These are phyloP conservation scores for Micromonas pusilla DNA, from an alignment of 139 green algal genomes.

Conservation along the genomic window DNA sequence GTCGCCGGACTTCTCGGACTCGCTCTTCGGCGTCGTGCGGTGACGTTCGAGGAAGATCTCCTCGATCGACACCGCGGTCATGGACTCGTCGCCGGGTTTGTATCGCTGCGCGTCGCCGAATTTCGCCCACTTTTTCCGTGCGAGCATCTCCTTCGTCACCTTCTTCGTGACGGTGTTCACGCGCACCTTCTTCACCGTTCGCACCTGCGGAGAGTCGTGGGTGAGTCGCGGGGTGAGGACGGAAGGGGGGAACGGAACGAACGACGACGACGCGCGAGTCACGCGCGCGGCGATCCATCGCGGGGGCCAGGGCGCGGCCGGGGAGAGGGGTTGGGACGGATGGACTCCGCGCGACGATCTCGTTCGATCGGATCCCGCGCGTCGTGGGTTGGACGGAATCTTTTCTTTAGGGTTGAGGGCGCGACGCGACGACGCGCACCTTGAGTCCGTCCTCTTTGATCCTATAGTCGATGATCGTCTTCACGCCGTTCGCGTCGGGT, in stretches of 20 bases:
- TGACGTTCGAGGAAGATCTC: slow-evolving; percentile 90
- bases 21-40: slow-evolving; percentile 52
- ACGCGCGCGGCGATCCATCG: too few relatives aligned
- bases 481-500: slow-evolving; percentile 82
- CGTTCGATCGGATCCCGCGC: too few relatives aligned
- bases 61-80: slow-evolving; percentile 64
- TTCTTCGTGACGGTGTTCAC: slow-evolving; percentile 60
- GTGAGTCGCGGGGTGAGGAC: neutral
- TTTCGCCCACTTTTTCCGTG: slow-evolving; percentile 67
- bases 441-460: slow-evolving; percentile 85
- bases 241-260: slow-evolving; percentile 38
- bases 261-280: slow-evolving; percentile 11
- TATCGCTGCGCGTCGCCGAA: slow-evolving; percentile 70
- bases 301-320: too few relatives aligned
- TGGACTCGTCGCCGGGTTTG: slow-evolving; percentile 43
- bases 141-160: slow-evolving; percentile 55
- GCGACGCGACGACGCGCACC: neutral
- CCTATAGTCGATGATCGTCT: slow-evolving; percentile 80
- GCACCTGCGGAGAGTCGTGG: neutral
- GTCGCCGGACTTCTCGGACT: slow-evolving; percentile 74
- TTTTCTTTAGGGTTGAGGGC: slow-evolving; percentile 69
- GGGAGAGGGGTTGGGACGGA: too few relatives aligned
- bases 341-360: too few relatives aligned
- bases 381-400: neutral
- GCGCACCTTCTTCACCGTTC: slow-evolving; percentile 3